These are phyloP conservation scores for Oldenlandia corymbosa DNA, from an alignment of 257 asterid species.

Conservation along the genomic window DNA sequence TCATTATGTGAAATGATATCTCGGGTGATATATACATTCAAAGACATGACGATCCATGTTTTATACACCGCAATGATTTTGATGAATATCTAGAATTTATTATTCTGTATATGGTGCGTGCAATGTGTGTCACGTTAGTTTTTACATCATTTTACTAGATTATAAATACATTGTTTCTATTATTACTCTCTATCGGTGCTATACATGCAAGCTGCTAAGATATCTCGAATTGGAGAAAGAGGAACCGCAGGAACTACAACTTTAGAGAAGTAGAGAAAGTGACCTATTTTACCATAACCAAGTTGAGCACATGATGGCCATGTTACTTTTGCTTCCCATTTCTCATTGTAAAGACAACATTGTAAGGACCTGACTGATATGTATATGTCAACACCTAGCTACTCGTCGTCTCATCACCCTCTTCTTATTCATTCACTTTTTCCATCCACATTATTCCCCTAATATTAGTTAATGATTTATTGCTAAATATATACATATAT, in stretches of 20 bases:
- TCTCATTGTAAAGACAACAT: constrained; percentile 33
- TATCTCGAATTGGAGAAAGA: not conserved
- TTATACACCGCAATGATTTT: too few relatives aligned
- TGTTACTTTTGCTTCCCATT: constrained; percentile 57
- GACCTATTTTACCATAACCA: constrained; percentile 20
- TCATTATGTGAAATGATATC: too few relatives aligned
- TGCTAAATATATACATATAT: not conserved
- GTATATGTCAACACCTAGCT: not conserved
- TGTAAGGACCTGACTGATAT: constrained; percentile 10
- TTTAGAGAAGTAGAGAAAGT: constrained; percentile 16
- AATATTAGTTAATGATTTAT: not conserved
- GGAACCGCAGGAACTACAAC: not conserved
- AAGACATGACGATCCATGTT: too few relatives aligned
- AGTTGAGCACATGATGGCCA: constrained; percentile 39
- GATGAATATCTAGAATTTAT: too few relatives aligned
- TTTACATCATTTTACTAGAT: too few relatives aligned
- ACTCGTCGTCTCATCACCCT: not conserved
- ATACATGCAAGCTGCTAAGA: too few relatives aligned
- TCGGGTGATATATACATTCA: too few relatives aligned
- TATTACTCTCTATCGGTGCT: too few relatives aligned
- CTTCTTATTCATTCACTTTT: not conserved
- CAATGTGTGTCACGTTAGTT: too few relatives aligned
- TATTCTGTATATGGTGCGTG: too few relatives aligned
- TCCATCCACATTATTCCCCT: not conserved
- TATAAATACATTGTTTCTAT: too few relatives aligned